A percentile compares a stretch with the other conserved stretches of the same genome.
These are phyloP conservation scores for Lasiodiplodia hormozganensis DNA, from an alignment of 2,329 filamentous ascomycete species.

Conservation along the genomic window DNA sequence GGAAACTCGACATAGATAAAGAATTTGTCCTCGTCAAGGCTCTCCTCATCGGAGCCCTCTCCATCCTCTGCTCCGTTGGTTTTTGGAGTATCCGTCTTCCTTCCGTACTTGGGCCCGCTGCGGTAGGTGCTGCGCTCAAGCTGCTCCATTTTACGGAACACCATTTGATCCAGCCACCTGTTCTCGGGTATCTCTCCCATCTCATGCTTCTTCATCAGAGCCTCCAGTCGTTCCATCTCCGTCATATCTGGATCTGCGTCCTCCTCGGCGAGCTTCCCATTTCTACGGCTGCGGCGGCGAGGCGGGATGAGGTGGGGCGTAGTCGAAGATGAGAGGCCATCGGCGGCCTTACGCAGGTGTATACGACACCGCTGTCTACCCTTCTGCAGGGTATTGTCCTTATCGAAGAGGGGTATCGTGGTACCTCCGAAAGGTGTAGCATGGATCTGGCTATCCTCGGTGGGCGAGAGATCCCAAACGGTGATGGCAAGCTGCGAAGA, in stretches of 20 bases:
- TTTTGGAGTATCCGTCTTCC: conserved; percentile 48
- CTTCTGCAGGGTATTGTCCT: conserved; percentile 88
- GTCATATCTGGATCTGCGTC: conserved; percentile 71
- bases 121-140: conserved; percentile 48
- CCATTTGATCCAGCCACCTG: conserved; percentile 94
- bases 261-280: conserved; percentile 56
- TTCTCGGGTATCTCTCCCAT: conserved; percentile 94
- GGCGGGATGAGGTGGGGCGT: conserved; percentile 73
- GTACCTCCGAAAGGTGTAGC: conserved; percentile 93
- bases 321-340: conserved; percentile 79
- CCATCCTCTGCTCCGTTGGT: conserved; percentile 35
- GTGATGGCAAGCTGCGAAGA: conserved; percentile 90
- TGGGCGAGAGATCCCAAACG: conserved; percentile 90
- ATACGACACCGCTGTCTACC: conserved; percentile 90
- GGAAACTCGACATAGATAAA: conserved; percentile 90
- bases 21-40: conserved; percentile 70
- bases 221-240: conserved; percentile 88
- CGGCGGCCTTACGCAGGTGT: conserved; percentile 81
- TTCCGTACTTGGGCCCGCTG: conserved; percentile 32
- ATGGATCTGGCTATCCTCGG: conserved; percentile 76
- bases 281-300: conserved; percentile 59
- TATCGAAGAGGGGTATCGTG: conserved; percentile 89
- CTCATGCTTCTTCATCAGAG: conserved; percentile 94
- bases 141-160: conserved; percentile 89
- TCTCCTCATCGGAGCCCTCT: conserved; percentile 46